Percentiles rank a stretch among this genome's conserved stretches.
Evolutionary conservation across 106 monocot genomes (phyloP).

Genomic region (Dendrobium catenatum): DNA sequence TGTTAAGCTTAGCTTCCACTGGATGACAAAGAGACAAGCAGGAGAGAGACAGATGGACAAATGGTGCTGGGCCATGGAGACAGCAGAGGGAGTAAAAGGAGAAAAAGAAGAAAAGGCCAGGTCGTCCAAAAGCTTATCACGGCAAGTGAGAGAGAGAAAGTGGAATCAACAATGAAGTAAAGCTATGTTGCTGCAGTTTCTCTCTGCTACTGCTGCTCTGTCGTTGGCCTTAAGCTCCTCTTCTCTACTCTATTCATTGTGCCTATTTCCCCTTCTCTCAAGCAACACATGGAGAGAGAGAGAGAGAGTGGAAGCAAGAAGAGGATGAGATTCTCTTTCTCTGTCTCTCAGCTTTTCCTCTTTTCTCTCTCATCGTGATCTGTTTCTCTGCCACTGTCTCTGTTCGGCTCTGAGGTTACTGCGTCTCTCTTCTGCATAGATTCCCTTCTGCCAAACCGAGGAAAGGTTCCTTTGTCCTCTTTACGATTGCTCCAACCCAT

Average conservation of each 20-base stretch:
- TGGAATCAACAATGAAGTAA: not conserved
- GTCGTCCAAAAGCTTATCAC: not conserved
- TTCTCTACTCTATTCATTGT: not conserved
- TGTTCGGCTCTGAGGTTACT: not conserved
- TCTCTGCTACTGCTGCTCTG: not conserved
- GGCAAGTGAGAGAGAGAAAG: not conserved
- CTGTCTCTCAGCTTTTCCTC: constrained; percentile 6
- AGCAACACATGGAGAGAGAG: not conserved
- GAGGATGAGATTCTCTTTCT: constrained; percentile 5
- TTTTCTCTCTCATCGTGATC: constrained; percentile 7
- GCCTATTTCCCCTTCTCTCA: not conserved
- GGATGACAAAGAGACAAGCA: not conserved
- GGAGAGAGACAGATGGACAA: not conserved
- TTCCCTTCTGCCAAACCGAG: constrained; percentile 60
- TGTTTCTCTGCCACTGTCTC: not conserved
- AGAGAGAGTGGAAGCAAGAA: too few species aligned
- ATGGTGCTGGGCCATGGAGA: not conserved
- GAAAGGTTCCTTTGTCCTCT: constrained; percentile 49
- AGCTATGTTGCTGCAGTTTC: not conserved
- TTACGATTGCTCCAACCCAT: not conserved
- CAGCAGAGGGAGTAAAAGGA: not conserved
- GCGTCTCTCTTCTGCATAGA: constrained; percentile 36
- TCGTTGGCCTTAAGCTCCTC: not conserved
- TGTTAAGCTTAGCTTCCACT: not conserved
- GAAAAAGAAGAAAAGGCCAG: not conserved